phyloP scores from a whole-genome alignment of 2,329 filamentous ascomycete species.

The Aspergillus clavatus region DNA sequence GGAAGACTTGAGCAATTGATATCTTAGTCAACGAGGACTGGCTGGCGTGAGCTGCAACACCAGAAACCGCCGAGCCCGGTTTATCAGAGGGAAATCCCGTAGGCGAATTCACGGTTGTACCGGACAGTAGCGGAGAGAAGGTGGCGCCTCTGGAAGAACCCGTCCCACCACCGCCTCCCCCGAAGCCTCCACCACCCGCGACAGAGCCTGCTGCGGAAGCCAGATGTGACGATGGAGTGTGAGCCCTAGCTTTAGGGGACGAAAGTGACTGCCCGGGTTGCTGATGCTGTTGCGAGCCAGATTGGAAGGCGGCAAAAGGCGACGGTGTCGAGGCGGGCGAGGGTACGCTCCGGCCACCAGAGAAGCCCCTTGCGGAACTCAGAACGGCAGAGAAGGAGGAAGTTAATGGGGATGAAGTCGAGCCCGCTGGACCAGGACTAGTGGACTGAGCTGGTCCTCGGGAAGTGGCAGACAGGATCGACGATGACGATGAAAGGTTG shows the following conservation, averaged over 20 bases:
- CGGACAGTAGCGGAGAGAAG: slow-evolving; percentile 56
- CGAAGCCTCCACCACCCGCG: slow-evolving; percentile 47
- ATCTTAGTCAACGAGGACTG: slow-evolving; percentile 76
- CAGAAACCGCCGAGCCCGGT: slow-evolving; percentile 36
- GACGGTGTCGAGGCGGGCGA: slow-evolving; percentile 53
- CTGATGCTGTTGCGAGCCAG: slow-evolving; percentile 52
- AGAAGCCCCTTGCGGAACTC: slow-evolving; percentile 46
- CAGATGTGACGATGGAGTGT: slow-evolving; percentile 53
- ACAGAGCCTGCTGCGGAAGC: slow-evolving; percentile 52
- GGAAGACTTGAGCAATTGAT: slow-evolving; percentile 89
- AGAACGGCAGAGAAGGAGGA: slow-evolving; percentile 52
- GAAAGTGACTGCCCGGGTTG: slow-evolving; percentile 50
- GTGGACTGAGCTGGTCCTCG: slow-evolving; percentile 44
- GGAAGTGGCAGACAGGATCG: slow-evolving; percentile 38
- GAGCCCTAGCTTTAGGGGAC: slow-evolving; percentile 52
- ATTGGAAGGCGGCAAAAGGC: slow-evolving; percentile 50
- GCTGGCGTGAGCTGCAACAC: slow-evolving; percentile 43
- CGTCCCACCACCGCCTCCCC: slow-evolving; percentile 50
- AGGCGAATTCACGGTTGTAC: slow-evolving; percentile 50
- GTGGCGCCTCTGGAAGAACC: slow-evolving; percentile 53
- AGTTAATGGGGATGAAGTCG: slow-evolving; percentile 48
- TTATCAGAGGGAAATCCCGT: slow-evolving; percentile 50
- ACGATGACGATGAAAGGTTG: slow-evolving; percentile 39
- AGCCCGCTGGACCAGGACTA: slow-evolving; percentile 46
- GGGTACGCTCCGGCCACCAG: slow-evolving; percentile 48